Conservation (phyloP, 805 yeast species). For the Starmera amethionina region DNA sequence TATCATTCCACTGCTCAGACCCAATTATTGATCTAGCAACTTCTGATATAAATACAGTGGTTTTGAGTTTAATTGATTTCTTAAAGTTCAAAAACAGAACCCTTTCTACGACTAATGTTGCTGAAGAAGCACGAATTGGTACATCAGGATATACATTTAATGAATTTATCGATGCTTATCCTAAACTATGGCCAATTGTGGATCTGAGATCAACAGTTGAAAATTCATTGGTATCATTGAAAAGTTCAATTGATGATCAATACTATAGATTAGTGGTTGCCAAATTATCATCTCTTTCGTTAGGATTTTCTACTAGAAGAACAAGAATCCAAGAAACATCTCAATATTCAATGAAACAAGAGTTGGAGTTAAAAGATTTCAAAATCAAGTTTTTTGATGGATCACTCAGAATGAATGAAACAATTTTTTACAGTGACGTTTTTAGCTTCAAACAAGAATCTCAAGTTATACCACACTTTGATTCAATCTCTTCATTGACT, state of each 20-base stretch:
- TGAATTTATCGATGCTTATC: conserved; percentile 7
- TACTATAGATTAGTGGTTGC: conserved; percentile 21
- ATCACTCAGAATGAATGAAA: conserved; percentile 7
- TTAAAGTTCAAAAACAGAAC: conserved; percentile 3
- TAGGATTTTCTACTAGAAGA: conserved; percentile 1
- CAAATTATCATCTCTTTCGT: conserved; percentile 13
- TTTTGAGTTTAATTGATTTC: conserved; percentile 15
- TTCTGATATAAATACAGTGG: conserved; percentile 26
- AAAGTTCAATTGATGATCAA: conserved; percentile 20
- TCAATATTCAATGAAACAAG: conserved; percentile 10
- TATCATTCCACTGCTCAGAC: conserved; percentile 32
- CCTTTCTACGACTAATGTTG: not conserved
- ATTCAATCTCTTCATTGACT: conserved; percentile 10
- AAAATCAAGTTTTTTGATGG: conserved; percentile 14
- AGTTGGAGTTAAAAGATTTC: conserved; percentile 15
- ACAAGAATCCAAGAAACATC: not conserved
- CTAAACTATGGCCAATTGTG: conserved; percentile 23
- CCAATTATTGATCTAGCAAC: conserved; percentile 35
- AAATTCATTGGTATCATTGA: conserved; percentile 26
- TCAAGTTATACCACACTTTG: conserved; percentile 16
- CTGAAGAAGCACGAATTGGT: not conserved
- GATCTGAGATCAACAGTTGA: conserved; percentile 28
- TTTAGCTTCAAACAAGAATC: conserved; percentile 12
- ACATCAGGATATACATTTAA: not conserved
- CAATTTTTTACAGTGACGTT: conserved; percentile 14